Percentiles rank a stretch among this genome's conserved stretches.
phyloP scores from a whole-genome alignment of 23 red algal species.

The Pyropia haitanensis region DNA sequence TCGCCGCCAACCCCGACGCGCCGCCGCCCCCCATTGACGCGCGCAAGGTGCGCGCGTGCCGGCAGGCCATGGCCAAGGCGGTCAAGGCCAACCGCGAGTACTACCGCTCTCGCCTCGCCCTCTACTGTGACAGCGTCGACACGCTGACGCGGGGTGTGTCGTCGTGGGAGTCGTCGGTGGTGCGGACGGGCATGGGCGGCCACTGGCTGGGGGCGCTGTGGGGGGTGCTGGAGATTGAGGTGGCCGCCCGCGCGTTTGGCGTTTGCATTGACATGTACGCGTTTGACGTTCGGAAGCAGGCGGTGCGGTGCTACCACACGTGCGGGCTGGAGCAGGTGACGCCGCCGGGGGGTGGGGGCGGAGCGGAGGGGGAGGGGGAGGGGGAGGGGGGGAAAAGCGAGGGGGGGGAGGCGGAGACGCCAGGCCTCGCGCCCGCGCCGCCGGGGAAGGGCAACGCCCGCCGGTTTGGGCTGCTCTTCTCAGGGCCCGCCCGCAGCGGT shows the following conservation, averaged over 20 bases:
- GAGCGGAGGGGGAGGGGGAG: neutral
- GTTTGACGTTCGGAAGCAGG: slow-evolving; percentile 28
- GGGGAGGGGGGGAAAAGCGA: neutral
- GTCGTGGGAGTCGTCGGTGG: slow-evolving; percentile 12
- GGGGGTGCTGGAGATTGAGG: slow-evolving; percentile 47
- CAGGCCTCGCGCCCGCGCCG: too few relatives aligned
- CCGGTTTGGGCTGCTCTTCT: slow-evolving; percentile 3
- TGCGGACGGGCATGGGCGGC: slow-evolving; percentile 26
- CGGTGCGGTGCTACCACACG: slow-evolving; percentile 19
- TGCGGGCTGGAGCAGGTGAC: too few relatives aligned
- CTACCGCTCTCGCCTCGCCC: too few relatives aligned
- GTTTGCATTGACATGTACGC: slow-evolving; percentile 42
- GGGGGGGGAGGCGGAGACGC: neutral
- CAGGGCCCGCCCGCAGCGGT: neutral
- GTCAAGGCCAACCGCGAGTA: too few relatives aligned
- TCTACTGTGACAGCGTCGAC: neutral
- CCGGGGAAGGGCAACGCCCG: too few relatives aligned
- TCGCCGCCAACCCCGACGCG: too few relatives aligned
- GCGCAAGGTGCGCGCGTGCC: too few relatives aligned
- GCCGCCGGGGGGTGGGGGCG: too few relatives aligned
- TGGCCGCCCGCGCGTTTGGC: slow-evolving; percentile 20
- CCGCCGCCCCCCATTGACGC: too few relatives aligned
- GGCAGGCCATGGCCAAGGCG: too few relatives aligned
- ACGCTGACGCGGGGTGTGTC: slow-evolving; percentile 4
- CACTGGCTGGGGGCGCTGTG: slow-evolving; percentile 72